Evolutionary conservation across 768 basidiomycete genomes (phyloP).

Genomic region (Tulasnella sp.): DNA sequence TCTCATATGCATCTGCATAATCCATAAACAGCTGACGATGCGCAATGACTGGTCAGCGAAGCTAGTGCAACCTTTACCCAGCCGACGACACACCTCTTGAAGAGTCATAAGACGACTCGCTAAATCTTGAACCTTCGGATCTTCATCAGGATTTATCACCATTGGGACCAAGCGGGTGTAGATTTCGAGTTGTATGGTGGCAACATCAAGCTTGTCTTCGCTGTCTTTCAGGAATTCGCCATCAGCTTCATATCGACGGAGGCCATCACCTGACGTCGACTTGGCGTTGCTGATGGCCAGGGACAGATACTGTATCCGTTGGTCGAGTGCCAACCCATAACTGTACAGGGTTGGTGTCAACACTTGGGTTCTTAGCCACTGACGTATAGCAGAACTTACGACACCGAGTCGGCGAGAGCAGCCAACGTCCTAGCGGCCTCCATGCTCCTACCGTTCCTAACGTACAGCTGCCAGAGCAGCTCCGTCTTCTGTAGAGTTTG

Average conservation of each 20-base stretch:
- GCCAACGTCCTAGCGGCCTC: conserved; percentile 81
- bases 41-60: background rate
- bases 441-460: conserved; percentile 77
- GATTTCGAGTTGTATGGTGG: conserved; percentile 92
- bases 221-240: conserved; percentile 90
- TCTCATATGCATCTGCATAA: conserved; percentile 78
- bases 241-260: conserved; percentile 74
- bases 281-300: conserved; percentile 94
- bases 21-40: conserved; percentile 63
- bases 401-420: conserved; percentile 68
- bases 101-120: conserved; percentile 50
- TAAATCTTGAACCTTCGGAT: conserved; percentile 24
- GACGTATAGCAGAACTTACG: conserved; percentile 42
- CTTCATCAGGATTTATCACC: conserved; percentile 28
- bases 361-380: conserved; percentile 22
- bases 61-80: background rate
- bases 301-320: conserved; percentile 82
- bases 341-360: conserved; percentile 37
- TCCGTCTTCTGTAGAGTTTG: conserved; percentile 71
- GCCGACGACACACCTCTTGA: conserved; percentile 51
- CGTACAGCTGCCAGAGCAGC: conserved; percentile 94
- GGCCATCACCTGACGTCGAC: conserved; percentile 51
- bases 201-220: conserved; percentile 94
- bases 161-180: conserved; percentile 36
- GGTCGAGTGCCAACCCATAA: conserved; percentile 38